Conservation (phyloP, 1,284 basidiomycete genomes). For the Sporisorium reilianum region DNA sequence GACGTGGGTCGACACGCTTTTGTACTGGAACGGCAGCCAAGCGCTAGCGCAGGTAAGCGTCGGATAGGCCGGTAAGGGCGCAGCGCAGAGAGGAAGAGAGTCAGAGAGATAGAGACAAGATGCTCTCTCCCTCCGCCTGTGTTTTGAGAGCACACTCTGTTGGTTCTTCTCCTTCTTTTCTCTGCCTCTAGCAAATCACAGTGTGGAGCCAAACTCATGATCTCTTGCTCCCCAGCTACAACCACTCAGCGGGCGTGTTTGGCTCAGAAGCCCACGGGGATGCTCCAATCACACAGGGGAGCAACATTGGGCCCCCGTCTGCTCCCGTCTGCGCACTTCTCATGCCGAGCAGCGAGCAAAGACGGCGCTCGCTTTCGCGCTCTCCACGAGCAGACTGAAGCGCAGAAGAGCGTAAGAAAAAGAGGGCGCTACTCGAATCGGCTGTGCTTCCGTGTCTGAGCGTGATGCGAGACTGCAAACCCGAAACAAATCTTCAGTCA, state of each 20-base stretch:
- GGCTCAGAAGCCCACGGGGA: slow-evolving; percentile 16
- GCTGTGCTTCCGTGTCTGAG: slow-evolving; percentile 4
- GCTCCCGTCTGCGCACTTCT: slow-evolving; percentile 9
- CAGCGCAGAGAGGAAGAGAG: neutral
- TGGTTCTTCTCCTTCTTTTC: neutral
- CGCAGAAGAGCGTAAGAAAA: neutral
- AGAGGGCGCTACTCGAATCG: neutral
- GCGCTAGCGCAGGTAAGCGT: slow-evolving; percentile 1
- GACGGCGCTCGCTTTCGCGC: slow-evolving; percentile 4
- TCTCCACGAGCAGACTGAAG: neutral
- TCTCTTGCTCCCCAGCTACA: slow-evolving; percentile 4
- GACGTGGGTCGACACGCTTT: slow-evolving; percentile 2
- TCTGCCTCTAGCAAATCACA: slow-evolving; percentile 3
- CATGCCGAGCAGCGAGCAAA: slow-evolving; percentile 17
- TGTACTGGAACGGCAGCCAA: slow-evolving; percentile 15
- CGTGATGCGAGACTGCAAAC: neutral
- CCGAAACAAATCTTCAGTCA: too few relatives aligned
- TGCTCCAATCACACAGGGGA: slow-evolving; percentile 7
- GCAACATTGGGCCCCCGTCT: slow-evolving; percentile 10
- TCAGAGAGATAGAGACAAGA: neutral
- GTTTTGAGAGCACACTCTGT: neutral
- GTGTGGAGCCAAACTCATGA: neutral
- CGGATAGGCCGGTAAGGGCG: slow-evolving; percentile 22
- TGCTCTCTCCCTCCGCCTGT: neutral
- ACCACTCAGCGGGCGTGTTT: slow-evolving; percentile 3